Evolutionary conservation across 192 early-diverging fungal genomes (phyloP).

Genomic region (Coemansia sp.): DNA sequence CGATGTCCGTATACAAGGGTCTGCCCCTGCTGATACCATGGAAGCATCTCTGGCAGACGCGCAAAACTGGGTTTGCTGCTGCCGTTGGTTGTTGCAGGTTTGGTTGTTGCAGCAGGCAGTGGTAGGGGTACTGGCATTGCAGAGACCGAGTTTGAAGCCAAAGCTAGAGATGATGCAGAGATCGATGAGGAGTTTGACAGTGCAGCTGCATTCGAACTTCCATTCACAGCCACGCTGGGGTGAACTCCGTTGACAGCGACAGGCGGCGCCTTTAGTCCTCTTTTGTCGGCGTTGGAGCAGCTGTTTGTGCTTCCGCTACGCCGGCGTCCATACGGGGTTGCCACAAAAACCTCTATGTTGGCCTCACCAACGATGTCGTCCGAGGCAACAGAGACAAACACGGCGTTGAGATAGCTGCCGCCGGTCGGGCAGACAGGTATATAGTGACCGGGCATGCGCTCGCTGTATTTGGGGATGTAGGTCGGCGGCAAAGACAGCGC

Average conservation of each 20-base stretch:
- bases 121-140: neutral
- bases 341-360: slow-evolving; percentile 39
- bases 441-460: slow-evolving; percentile 31
- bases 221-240: neutral
- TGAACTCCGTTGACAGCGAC: neutral
- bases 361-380: slow-evolving; percentile 35
- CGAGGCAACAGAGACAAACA: slow-evolving; percentile 26
- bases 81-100: neutral
- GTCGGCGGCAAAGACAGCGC: slow-evolving; percentile 36
- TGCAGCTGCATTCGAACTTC: neutral
- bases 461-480: slow-evolving; percentile 26
- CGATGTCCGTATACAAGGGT: slow-evolving; percentile 83
- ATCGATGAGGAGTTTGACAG: neutral
- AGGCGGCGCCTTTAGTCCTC: neutral
- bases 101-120: no score
- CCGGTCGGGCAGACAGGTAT: slow-evolving; percentile 33
- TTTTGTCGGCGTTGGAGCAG: neutral
- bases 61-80: neutral
- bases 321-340: slow-evolving; percentile 32
- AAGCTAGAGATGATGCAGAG: neutral
- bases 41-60: slow-evolving; percentile 1
- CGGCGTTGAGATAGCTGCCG: slow-evolving; percentile 38
- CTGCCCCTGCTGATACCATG: slow-evolving; percentile 32
- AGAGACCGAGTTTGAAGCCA: neutral
- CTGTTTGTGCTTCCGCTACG: neutral